Conservation (phyloP, 306 rosid genomes). For the Senna tora region DNA sequence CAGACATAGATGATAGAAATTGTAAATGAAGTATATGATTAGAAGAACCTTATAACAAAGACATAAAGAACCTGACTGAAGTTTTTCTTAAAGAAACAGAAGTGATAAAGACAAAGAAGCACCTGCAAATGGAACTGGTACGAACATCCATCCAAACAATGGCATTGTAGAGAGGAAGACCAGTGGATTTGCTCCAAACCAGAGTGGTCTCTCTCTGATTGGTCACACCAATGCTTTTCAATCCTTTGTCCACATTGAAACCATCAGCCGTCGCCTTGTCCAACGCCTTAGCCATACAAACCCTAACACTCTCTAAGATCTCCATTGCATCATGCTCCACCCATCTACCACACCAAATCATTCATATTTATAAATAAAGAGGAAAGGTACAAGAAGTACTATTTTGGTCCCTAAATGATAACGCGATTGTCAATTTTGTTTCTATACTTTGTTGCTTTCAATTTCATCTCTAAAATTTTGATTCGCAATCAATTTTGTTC, state of each 20-base stretch:
- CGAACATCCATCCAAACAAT: constrained; percentile 98
- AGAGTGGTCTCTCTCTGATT: constrained; percentile 92
- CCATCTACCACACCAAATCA: constrained; percentile 55
- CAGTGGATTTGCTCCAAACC: constrained; percentile 96
- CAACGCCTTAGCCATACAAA: constrained; percentile 69
- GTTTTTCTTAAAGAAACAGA: no score
- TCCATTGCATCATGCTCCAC: constrained; percentile 92
- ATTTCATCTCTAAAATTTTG: no score
- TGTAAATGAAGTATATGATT: no score
- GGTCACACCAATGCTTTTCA: constrained; percentile 85
- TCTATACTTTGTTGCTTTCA: no score
- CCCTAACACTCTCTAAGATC: constrained; percentile 80
- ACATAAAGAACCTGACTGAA: no score
- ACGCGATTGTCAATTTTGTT: no score
- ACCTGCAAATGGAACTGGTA: constrained; percentile 86
- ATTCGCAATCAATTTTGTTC: no score
- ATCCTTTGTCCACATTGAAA: constrained; percentile 65
- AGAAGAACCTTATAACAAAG: no score
- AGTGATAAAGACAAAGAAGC: background rate
- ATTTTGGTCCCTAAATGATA: no score
- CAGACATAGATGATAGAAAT: no score
- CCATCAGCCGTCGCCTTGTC: constrained; percentile 89
- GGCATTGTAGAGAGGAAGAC: constrained; percentile 77
- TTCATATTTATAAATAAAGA: no score
- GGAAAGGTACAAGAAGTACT: no score